These are phyloP conservation scores for Lactarius deliciosus DNA, from an alignment of 768 basidiomycete genomes.

Conservation along the genomic window DNA sequence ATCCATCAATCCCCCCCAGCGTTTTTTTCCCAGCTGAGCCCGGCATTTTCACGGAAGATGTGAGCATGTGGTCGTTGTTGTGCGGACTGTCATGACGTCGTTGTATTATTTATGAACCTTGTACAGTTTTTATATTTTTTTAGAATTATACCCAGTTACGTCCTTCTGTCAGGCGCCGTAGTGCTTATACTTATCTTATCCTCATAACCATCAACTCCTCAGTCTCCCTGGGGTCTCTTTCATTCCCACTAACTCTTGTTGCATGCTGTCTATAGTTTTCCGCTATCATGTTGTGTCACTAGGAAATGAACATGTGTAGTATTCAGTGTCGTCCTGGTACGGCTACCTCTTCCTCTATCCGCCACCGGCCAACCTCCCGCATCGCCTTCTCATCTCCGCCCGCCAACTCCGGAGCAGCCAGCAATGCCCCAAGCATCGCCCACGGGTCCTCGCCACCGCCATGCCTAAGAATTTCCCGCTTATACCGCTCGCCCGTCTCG, in stretches of 20 bases:
- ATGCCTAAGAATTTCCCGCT: constrained; percentile 66
- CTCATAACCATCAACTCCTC: not conserved
- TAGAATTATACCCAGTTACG: not conserved
- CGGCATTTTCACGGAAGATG: not conserved
- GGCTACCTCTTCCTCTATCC: constrained; percentile 70
- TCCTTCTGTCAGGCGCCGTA: not conserved
- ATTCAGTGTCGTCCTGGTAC: constrained; percentile 57
- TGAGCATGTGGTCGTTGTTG: not conserved
- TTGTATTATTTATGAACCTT: not conserved
- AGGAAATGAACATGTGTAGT: not conserved
- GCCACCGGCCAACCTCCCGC: constrained; percentile 89
- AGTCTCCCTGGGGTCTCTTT: not conserved
- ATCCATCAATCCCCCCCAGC: constrained; percentile 12
- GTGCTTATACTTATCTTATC: not conserved
- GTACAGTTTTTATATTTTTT: not conserved
- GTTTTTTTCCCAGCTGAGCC: not conserved
- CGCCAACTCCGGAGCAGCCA: constrained; percentile 63
- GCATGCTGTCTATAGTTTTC: not conserved
- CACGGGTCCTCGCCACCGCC: constrained; percentile 95
- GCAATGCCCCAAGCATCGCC: constrained; percentile 78
- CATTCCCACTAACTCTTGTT: not conserved
- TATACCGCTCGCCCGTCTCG: constrained; percentile 78
- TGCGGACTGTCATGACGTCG: not conserved
- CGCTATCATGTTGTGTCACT: not conserved
- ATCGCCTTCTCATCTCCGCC: constrained; percentile 80